Percentiles rank a stretch among this genome's conserved stretches.
phyloP scores from a whole-genome alignment of 352 stramenopile genomes.

The Globisporangium perplexum region DNA sequence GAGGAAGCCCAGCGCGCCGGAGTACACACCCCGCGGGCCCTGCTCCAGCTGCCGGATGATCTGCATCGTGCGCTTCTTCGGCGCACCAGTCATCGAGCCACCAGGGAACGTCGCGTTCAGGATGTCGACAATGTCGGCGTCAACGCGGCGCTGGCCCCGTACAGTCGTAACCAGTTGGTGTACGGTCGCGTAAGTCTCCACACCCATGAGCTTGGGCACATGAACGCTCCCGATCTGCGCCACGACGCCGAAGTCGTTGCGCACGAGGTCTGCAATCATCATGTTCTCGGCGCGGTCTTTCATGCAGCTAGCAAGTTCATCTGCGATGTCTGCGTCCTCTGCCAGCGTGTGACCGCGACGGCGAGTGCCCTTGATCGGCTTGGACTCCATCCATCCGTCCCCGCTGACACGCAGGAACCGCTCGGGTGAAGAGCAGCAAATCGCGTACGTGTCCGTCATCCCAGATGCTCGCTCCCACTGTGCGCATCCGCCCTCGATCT shows the following conservation, averaged over 20 bases:
- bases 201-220: conserved; percentile 91
- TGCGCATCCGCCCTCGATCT: not conserved
- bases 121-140: conserved; percentile 84
- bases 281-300: conserved; percentile 97
- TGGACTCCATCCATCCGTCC: conserved; percentile 90
- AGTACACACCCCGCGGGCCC: conserved; percentile 91
- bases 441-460: conserved; percentile 59
- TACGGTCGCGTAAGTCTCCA: conserved; percentile 96
- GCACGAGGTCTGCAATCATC: conserved; percentile 97
- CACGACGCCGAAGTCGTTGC: conserved; percentile 95
- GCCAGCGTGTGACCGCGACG: conserved; percentile 32
- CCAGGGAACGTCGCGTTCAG: conserved; percentile 94
- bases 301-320: conserved; percentile 73
- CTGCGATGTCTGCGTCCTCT: conserved; percentile 57
- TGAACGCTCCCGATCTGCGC: conserved; percentile 89
- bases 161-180: conserved; percentile 98
- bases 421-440: conserved; percentile 96
- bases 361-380: conserved; percentile 96
- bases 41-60: conserved; percentile 92
- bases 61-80: conserved; percentile 96
- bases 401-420: conserved; percentile 85
- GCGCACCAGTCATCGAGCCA: conserved; percentile 97
- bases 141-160: conserved; percentile 49
- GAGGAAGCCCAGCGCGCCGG: conserved; percentile 94
- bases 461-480: not conserved